Evolutionary conservation across 768 basidiomycete species (phyloP), one percentile per base, ranked within the genome.

Genomic region (Phanerochaete sordida): DNA sequence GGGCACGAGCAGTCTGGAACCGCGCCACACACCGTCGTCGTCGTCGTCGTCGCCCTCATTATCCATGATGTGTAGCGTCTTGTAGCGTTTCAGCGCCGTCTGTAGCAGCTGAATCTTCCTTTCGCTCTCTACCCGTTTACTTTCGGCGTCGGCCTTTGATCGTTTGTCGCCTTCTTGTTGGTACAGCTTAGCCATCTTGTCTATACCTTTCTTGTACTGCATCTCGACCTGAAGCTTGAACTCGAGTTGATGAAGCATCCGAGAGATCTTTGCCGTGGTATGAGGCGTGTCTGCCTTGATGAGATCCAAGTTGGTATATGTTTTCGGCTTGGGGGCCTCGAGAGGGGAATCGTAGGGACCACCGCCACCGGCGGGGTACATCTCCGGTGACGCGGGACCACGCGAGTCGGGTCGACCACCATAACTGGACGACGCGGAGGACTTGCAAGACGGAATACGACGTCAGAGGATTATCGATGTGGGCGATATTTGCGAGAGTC

Each of bases 211-310:
- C 80, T 95, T 96, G 80, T 98, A 98, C 76, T 98, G 95, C 77
- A 90, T 85, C 76, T 99, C 97, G 64, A 99, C 93, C 74, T 96
- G 93, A 57, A 98, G 86, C 77, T 99, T 99, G 84, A 98, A 99
- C 75, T 98, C 95, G 62, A 99, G 87, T 74, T 98, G 95, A 75
- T 98, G 95, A 52, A 98, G 85, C 95, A 98, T 98, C 66, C 86
- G 86, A 44, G 94, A 92, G 72, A 99, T 98, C 79, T 96, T 98
- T 66, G 92, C 89, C 1, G 95, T 90, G 21, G 94, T 95, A 70
- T 96, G 86, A 16, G 96, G 95, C 47, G 95, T 95, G 77, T 99
- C 97, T 64, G 95, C 95, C 76, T 95, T 95, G 75, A 97, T 93
- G 63, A 99, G 79, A 79, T 99, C 97, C 63, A 95, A 80, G 67